Base-by-base conservation (phyloP, 2,329 filamentous ascomycete genomes). In the Rosellinia necatrix region DNA sequence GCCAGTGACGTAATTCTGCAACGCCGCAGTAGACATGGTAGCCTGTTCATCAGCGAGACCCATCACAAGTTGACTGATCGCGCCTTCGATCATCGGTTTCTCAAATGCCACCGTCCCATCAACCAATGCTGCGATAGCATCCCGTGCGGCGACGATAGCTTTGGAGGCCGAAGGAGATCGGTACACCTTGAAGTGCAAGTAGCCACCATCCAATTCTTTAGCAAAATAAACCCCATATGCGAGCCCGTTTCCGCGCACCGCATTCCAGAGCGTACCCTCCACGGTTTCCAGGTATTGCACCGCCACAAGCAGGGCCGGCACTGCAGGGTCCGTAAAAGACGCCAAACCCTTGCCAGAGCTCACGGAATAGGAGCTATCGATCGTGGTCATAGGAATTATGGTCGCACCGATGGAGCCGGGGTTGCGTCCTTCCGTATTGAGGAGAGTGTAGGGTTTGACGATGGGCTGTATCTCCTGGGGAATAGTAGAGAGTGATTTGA, bases 241-340 rank as follows among this genome's bases (percentile, higher is more conserved):
- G 49, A 97, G 86, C 40, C 94, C 94, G 38, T 91, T 94, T 53
- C 94, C 94, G 42, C 94, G 91, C 44, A 97, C 90, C 0, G 91
- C 91, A 61, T 89, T 89, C 93, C 94, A 97, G 27, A 99, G 84
- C 0, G 94, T 94, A 0, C 94, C 94, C 73, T 99, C 94, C 15
- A 96, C 89, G 1, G 92, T 87, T 69, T 97, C 92, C 58, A 99
- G 87, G 70, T 97, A 97, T 17, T 92, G 87, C 46, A 92, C 85
- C 1, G 93, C 92, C 6, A 99, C 92, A 71, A 96, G 84, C 48
- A 96, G 81, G 2, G 92, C 87, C 0, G 94, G 92, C 1, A 97
- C 79, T 13, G 85, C 82, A 0, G 92, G 87, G 67, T 97, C 88
- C 3, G 82, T 80, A 68, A 89, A 92, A 0, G 88, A 90, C 21